phyloP scores from a whole-genome alignment of 371 early-diverging fungal genomes.

The Mucor piriformis region DNA sequence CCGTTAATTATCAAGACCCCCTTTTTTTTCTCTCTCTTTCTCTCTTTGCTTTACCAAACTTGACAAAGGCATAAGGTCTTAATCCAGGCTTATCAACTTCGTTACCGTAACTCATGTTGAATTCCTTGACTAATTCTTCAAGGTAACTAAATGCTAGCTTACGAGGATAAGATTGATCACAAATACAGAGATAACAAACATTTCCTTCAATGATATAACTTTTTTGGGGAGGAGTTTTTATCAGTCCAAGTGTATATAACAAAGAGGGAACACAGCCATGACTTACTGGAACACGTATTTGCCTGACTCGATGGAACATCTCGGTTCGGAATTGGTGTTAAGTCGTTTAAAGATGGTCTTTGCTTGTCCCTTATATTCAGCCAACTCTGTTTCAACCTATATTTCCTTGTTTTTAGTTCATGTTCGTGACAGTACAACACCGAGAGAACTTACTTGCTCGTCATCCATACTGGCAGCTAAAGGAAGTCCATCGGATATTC shows the following conservation, averaged over 20 bases:
- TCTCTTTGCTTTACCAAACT: conserved; percentile 71
- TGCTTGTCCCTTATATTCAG: conserved; percentile 92
- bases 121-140: conserved; percentile 94
- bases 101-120: conserved; percentile 87
- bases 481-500: conserved; percentile 93
- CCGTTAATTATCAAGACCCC: too few relatives aligned
- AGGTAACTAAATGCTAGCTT: conserved; percentile 94
- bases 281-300: conserved; percentile 86
- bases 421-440: neutral
- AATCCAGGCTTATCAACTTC: conserved; percentile 85
- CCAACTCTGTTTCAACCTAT: conserved; percentile 76
- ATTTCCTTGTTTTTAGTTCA: neutral
- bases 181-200: conserved; percentile 92
- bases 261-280: neutral
- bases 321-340: conserved; percentile 81
- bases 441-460: conserved; percentile 73
- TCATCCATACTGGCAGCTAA: conserved; percentile 98
- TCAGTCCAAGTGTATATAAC: neutral
- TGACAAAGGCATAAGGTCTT: conserved; percentile 96
- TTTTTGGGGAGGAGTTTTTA: neutral
- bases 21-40: too few relatives aligned
- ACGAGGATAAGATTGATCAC: conserved; percentile 93
- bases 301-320: conserved; percentile 95
- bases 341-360: conserved; percentile 89
- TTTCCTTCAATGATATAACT: conserved; percentile 94